Conservation (phyloP, 2,329 filamentous ascomycete genomes). For the Fusarium liriodendri region DNA sequence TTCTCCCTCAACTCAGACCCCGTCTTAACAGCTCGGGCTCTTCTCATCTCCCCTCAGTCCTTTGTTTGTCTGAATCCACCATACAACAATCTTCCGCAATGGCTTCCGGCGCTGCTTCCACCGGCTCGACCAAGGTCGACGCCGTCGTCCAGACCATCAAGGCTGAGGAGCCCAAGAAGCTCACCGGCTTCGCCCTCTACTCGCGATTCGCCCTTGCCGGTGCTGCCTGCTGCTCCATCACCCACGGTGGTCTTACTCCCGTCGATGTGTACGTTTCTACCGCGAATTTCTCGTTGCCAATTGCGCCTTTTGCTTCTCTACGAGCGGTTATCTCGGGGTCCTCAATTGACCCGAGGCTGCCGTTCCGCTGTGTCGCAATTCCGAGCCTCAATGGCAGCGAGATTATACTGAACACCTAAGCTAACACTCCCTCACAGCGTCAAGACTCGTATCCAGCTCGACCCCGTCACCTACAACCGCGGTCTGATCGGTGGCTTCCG, state of each 20-base stretch:
- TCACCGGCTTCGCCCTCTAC: constrained; percentile 77
- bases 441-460: constrained; percentile 96
- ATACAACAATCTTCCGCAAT: constrained; percentile 50
- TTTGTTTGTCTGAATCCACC: constrained; percentile 41
- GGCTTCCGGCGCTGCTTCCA: constrained; percentile 51
- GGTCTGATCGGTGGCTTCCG: constrained; percentile 88
- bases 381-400: background rate
- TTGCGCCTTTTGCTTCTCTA: constrained; percentile 25
- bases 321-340: constrained; percentile 10
- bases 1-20: constrained; percentile 16
- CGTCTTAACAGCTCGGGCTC: constrained; percentile 19
- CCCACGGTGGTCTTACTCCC: constrained; percentile 95
- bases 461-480: constrained; percentile 88
- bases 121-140: constrained; percentile 58
- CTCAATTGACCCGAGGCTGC: constrained; percentile 10
- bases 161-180: constrained; percentile 55
- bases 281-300: constrained; percentile 18
- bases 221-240: constrained; percentile 97
- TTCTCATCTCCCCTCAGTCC: constrained; percentile 49
- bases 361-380: constrained; percentile 7
- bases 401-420: background rate
- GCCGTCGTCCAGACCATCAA: constrained; percentile 56
- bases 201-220: constrained; percentile 96
- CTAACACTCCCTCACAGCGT: constrained; percentile 67
- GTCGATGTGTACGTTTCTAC: constrained; percentile 92